A percentile compares a stretch with the other conserved stretches of the same genome.
Conservation (phyloP, 164 flowering plant genomes). For the Euptelea pleiosperma region DNA sequence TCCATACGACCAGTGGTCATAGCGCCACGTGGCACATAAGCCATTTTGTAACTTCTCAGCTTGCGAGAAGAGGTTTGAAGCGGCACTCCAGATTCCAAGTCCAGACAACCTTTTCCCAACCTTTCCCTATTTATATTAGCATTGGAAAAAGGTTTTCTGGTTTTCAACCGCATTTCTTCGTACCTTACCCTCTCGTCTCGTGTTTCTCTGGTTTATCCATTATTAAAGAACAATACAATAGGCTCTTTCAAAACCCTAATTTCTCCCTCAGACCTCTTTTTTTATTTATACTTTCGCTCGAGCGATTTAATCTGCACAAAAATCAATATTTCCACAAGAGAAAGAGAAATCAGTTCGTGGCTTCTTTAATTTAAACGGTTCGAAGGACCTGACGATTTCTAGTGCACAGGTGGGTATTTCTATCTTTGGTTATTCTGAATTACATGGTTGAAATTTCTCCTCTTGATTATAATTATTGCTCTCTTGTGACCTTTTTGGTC, state of each 20-base stretch:
- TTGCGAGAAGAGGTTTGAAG: not conserved
- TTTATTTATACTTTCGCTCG: not conserved
- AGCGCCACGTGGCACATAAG: no score
- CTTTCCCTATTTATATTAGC: no score
- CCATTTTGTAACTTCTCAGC: no score
- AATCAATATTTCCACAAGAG: not conserved
- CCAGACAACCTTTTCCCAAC: slow-evolving; percentile 7
- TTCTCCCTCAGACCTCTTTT: not conserved
- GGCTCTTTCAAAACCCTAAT: not conserved
- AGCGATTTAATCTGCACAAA: not conserved
- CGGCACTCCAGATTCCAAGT: slow-evolving; percentile 1
- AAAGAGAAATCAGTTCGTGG: not conserved
- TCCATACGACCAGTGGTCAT: no score
- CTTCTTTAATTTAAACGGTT: not conserved
- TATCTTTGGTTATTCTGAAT: not conserved
- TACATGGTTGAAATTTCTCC: not conserved
- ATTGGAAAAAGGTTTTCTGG: not conserved
- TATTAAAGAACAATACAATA: not conserved
- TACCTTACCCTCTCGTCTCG: no score
- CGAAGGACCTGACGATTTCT: not conserved
- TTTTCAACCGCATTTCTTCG: not conserved
- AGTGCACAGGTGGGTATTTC: not conserved
- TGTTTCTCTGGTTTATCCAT: slow-evolving; percentile 3
- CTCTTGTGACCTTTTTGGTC: not conserved
- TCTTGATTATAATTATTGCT: not conserved